phyloP scores from a whole-genome alignment of 441 rosid species.

The Jatropha podagrica region DNA sequence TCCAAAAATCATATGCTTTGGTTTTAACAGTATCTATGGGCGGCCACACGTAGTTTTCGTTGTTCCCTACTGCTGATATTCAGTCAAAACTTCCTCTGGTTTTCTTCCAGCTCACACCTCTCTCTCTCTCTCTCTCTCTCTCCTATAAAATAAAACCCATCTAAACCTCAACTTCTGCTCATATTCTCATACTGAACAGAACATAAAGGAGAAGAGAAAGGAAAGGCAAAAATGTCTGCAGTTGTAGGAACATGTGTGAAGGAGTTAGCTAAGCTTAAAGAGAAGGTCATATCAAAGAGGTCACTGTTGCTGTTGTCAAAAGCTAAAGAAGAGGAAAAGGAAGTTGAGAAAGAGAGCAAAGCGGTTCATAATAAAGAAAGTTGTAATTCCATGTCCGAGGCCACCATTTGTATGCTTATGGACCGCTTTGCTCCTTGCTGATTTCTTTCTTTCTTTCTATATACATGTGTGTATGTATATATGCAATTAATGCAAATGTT shows the following conservation, averaged over 20 bases:
- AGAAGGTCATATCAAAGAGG: slow-evolving; percentile 43
- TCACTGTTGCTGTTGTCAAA: slow-evolving; percentile 18
- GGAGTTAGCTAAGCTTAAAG: slow-evolving; percentile 59
- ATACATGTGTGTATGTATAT: neutral
- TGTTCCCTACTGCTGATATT: too few relatives aligned
- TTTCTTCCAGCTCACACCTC: too few relatives aligned
- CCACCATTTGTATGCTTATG: slow-evolving; percentile 67
- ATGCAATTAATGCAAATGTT: neutral
- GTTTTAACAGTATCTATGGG: slow-evolving; percentile 13
- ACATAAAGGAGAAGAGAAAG: neutral
- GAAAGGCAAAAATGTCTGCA: slow-evolving; percentile 48
- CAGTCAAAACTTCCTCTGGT: slow-evolving; percentile 9
- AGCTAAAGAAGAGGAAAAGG: slow-evolving; percentile 23
- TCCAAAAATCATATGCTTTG: slow-evolving; percentile 2
- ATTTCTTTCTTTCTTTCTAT: neutral
- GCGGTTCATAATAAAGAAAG: slow-evolving; percentile 28
- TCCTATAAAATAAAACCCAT: slow-evolving; percentile 22
- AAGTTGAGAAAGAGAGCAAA: slow-evolving; percentile 25
- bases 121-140: neutral
- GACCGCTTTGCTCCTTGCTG: slow-evolving; percentile 83
- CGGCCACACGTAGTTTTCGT: slow-evolving; percentile 12
- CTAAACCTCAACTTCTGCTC: neutral
- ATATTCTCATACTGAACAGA: neutral
- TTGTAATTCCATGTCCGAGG: slow-evolving; percentile 52
- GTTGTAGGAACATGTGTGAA: slow-evolving; percentile 55